These are phyloP conservation scores for Nannochloropsis gaditana DNA, from an alignment of 108 stramenopile species.

Conservation along the genomic window DNA sequence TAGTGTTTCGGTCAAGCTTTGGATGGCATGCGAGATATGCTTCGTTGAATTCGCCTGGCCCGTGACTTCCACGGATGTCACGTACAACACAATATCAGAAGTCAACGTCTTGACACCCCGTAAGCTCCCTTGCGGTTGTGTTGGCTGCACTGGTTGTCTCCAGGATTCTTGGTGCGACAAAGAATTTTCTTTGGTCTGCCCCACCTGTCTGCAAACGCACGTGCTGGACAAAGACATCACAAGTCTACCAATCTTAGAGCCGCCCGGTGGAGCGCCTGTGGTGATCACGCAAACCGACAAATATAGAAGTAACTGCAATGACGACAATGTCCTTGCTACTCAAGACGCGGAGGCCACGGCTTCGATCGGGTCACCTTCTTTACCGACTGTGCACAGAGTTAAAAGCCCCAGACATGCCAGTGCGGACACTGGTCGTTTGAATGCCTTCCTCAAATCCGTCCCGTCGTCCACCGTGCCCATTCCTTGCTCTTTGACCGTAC, in stretches of 20 bases:
- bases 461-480: too few species aligned
- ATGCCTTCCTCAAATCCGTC: too few species aligned
- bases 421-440: too few species aligned
- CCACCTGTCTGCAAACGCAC: background rate
- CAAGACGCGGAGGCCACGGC: too few species aligned
- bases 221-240: background rate
- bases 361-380: too few species aligned
- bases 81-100: background rate
- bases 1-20: background rate
- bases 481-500: background rate
- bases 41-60: constrained; percentile 5
- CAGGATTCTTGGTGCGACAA: background rate
- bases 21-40: background rate
- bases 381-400: too few species aligned
- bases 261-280: too few species aligned
- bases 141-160: background rate
- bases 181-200: background rate
- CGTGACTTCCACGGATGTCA: background rate
- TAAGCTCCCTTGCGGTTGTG: constrained; percentile 10
- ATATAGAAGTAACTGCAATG: too few species aligned
- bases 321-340: too few species aligned
- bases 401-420: too few species aligned
- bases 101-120: background rate
- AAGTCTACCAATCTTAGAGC: background rate
- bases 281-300: too few species aligned